A percentile compares a stretch with the other conserved stretches of the same genome.
Conservation (phyloP, 2,329 filamentous ascomycete species). For the Bipolaris sorokiniana region DNA sequence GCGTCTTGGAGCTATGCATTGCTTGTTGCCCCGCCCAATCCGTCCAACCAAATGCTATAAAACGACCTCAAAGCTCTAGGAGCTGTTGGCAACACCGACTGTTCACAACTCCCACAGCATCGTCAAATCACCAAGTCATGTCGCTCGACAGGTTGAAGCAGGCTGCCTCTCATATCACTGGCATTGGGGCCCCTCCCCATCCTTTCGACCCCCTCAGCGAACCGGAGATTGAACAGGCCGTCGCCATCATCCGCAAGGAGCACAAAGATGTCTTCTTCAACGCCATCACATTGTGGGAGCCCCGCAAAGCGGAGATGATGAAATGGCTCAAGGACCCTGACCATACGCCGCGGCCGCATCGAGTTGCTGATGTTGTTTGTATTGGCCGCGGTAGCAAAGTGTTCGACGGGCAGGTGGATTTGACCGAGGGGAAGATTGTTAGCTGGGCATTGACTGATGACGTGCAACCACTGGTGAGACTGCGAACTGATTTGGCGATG, state of each 20-base stretch:
- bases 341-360: conserved; percentile 65
- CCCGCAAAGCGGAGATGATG: conserved; percentile 82
- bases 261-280: conserved; percentile 81
- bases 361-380: conserved; percentile 81
- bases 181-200: conserved; percentile 63
- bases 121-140: conserved; percentile 55
- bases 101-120: conserved; percentile 5
- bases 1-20: conserved; percentile 1
- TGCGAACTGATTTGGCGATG: not conserved
- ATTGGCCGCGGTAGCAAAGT: conserved; percentile 80
- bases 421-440: conserved; percentile 69
- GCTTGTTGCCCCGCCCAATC: conserved; percentile 3
- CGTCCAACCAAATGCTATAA: conserved; percentile 24
- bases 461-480: conserved; percentile 76
- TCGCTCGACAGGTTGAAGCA: conserved; percentile 69
- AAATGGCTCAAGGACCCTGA: conserved; percentile 74
- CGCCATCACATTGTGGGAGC: conserved; percentile 83
- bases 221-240: conserved; percentile 74
- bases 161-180: conserved; percentile 66
- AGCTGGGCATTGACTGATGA: conserved; percentile 78
- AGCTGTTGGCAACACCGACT: not conserved
- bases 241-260: conserved; percentile 70
- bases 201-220: conserved; percentile 79
- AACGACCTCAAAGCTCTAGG: conserved; percentile 20
- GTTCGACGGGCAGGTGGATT: conserved; percentile 80